A percentile compares a stretch with the other conserved stretches of the same genome.
Conservation (phyloP, 345 rosid species). For the Kandelia obovata region DNA sequence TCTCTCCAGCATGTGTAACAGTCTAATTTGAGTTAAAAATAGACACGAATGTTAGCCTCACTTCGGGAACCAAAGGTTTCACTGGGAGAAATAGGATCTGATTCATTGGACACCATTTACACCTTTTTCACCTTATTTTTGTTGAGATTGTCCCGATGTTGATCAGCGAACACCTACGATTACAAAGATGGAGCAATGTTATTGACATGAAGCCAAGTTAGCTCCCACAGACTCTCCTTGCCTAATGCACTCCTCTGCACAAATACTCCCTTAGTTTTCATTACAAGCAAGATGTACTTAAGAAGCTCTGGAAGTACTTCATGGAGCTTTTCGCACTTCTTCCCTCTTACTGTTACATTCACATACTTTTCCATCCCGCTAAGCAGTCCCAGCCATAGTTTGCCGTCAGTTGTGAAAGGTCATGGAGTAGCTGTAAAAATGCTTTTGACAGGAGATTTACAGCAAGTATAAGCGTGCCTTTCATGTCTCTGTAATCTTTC, state of each 20-base stretch:
- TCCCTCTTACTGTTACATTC: slow-evolving; percentile 82
- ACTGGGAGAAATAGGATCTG: slow-evolving; percentile 34
- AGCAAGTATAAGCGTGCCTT: slow-evolving; percentile 71
- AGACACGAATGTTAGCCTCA: slow-evolving; percentile 18
- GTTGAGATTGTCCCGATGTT: slow-evolving; percentile 38
- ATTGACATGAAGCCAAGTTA: slow-evolving; percentile 91
- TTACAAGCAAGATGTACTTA: slow-evolving; percentile 68
- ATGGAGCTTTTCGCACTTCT: slow-evolving; percentile 88
- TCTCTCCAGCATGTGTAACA: slow-evolving; percentile 13
- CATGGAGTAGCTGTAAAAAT: slow-evolving; percentile 65
- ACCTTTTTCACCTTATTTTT: slow-evolving; percentile 20
- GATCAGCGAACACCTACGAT: slow-evolving; percentile 81
- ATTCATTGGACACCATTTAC: slow-evolving; percentile 36
- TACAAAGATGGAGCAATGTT: slow-evolving; percentile 75
- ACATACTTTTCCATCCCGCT: slow-evolving; percentile 87
- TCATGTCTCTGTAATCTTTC: slow-evolving; percentile 93
- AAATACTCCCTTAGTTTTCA: slow-evolving; percentile 80
- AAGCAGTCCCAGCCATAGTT: slow-evolving; percentile 87
- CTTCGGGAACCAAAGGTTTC: slow-evolving; percentile 39
- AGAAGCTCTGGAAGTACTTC: slow-evolving; percentile 81
- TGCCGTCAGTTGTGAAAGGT: slow-evolving; percentile 59
- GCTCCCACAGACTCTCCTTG: slow-evolving; percentile 96
- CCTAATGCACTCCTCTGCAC: slow-evolving; percentile 81
- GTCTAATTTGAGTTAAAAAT: slow-evolving; percentile 12
- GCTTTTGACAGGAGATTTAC: slow-evolving; percentile 73